Evolutionary conservation across 441 rosid genomes (phyloP).

Genomic region (Corymbia citriodora): DNA sequence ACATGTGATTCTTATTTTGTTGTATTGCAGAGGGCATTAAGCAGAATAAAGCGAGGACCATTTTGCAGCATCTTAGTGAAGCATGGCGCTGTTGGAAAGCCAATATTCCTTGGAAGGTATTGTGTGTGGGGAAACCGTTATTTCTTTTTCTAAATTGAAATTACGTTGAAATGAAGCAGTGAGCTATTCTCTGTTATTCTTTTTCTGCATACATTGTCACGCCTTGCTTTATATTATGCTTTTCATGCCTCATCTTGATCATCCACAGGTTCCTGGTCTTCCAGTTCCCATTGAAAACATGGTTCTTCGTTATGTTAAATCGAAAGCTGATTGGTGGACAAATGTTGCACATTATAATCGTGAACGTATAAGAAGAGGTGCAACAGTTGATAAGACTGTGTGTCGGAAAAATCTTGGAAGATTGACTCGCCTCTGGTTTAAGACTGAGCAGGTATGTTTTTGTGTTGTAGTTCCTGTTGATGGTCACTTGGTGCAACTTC

Average conservation of each 20-base stretch:
- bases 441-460: constrained; percentile 80
- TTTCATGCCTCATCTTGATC: constrained; percentile 3
- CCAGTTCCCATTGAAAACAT: constrained; percentile 98
- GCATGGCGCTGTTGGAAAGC: constrained; percentile 99
- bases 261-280: constrained; percentile 73
- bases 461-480: not conserved
- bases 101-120: constrained; percentile 94
- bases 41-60: constrained; percentile 91
- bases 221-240: not conserved
- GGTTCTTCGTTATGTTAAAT: constrained; percentile 95
- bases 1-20: not conserved
- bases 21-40: constrained; percentile 83
- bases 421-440: constrained; percentile 95
- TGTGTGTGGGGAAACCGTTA: not conserved
- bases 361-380: constrained; percentile 96
- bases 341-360: constrained; percentile 98
- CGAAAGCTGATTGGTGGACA: constrained; percentile 99
- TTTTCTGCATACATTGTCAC: not conserved
- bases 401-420: constrained; percentile 95
- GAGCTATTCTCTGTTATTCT: not conserved
- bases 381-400: constrained; percentile 97
- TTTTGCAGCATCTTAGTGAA: constrained; percentile 96
- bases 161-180: not conserved
- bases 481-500: not conserved
- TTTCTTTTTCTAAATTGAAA: not conserved